phyloP scores from a whole-genome alignment of 1,139 yeast genomes.

The Magnusiomyces tetraspermus region DNA sequence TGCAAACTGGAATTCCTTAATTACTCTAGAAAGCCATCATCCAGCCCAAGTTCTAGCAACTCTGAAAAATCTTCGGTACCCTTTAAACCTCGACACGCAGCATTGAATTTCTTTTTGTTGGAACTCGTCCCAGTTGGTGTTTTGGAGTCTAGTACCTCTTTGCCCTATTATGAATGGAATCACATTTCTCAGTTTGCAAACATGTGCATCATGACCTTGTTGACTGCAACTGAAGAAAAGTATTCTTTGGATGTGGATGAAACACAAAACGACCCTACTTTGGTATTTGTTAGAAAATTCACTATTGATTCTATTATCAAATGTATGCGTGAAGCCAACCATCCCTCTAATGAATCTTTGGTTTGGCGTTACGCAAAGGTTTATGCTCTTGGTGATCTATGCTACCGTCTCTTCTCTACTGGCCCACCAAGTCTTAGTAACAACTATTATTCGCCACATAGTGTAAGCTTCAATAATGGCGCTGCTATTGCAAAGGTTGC shows the following conservation, averaged over 20 bases:
- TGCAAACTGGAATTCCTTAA: constrained; percentile 77
- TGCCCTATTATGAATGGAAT: constrained; percentile 22
- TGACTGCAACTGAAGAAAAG: constrained; percentile 41
- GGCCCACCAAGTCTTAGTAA: constrained; percentile 25
- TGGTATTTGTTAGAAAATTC: constrained; percentile 64
- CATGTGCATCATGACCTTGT: constrained; percentile 32
- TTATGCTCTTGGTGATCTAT: constrained; percentile 48
- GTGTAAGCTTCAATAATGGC: constrained; percentile 41
- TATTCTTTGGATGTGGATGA: constrained; percentile 23
- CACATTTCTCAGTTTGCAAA: constrained; percentile 46
- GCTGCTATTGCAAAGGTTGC: constrained; percentile 53
- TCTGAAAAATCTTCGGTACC: constrained; percentile 7
- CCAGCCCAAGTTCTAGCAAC: constrained; percentile 15
- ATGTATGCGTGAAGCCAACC: constrained; percentile 43
- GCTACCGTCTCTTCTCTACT: constrained; percentile 25
- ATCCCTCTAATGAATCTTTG: constrained; percentile 29
- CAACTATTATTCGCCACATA: constrained; percentile 32
- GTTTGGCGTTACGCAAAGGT: constrained; percentile 45
- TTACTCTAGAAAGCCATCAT: constrained; percentile 49
- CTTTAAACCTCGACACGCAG: constrained; percentile 59
- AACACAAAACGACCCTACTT: constrained; percentile 49
- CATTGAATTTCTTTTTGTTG: constrained; percentile 67
- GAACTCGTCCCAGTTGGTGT: constrained; percentile 56
- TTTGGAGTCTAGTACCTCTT: constrained; percentile 24
- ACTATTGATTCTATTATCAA: constrained; percentile 63